These are phyloP conservation scores for Curvularia eragrostidis DNA, from an alignment of 2,329 filamentous ascomycete genomes.

Conservation along the genomic window DNA sequence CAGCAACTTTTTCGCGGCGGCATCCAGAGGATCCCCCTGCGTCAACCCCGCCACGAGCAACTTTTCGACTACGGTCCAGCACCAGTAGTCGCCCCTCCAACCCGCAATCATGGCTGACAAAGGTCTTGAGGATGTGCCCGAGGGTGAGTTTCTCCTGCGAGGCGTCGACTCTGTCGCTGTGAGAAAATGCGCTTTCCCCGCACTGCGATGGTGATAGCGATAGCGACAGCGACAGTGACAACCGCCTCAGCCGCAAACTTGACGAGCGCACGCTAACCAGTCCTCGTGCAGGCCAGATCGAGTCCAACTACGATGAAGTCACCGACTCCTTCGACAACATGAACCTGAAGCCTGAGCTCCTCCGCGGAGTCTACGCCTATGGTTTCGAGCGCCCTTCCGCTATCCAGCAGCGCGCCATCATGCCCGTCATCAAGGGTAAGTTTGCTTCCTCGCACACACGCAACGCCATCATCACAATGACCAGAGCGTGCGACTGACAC, in stretches of 20 bases:
- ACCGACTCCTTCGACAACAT: constrained; percentile 99
- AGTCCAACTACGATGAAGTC: constrained; percentile 99
- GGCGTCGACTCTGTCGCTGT: constrained; percentile 5
- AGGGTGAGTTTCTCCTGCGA: constrained; percentile 69
- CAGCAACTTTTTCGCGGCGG: constrained; percentile 46
- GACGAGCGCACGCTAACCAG: constrained; percentile 24
- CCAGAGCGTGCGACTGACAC: constrained; percentile 31
- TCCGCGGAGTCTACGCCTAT: constrained; percentile 98
- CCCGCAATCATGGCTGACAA: constrained; percentile 98
- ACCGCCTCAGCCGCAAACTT: constrained; percentile 4
- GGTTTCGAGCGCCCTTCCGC: constrained; percentile 99
- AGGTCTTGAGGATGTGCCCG: constrained; percentile 97
- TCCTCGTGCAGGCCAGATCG: constrained; percentile 81
- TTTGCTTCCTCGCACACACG: constrained; percentile 13
- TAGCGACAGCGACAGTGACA: constrained; percentile 17
- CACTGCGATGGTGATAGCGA: constrained; percentile 19
- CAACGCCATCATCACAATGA: constrained; percentile 8
- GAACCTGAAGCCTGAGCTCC: constrained; percentile 95
- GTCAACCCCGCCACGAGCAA: constrained; percentile 50
- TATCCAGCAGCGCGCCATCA: constrained; percentile 99
- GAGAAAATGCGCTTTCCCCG: constrained; percentile 15
- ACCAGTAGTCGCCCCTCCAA: constrained; percentile 70
- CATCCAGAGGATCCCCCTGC: constrained; percentile 52
- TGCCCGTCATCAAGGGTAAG: constrained; percentile 99
- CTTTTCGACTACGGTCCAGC: constrained; percentile 55